Evolutionary conservation across 352 stramenopile genomes (phyloP), one percentile per base, ranked within the genome.

Genomic region (Globisporangium nagaii): DNA sequence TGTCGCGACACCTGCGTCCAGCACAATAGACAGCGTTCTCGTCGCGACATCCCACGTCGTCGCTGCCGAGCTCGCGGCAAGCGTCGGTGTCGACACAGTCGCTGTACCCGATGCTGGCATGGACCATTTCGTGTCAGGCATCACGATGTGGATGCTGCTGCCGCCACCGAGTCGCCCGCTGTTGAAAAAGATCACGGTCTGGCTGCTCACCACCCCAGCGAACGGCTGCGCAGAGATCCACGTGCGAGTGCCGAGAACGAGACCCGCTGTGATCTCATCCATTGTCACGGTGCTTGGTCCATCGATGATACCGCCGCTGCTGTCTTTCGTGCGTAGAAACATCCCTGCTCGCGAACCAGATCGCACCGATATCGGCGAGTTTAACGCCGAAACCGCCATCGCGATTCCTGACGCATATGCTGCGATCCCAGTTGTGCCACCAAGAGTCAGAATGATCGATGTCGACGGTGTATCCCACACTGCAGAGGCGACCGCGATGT

Each of bases 191-290:
- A 59, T 53, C 11, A 88, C 49, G 0, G 47, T 70, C 37, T 88
- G 78, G 27, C 73, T 53, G 13, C 73, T 84, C 0, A 66, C 73
- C 13, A 84, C 65, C 13, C 75, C 78, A 51, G 75, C 64, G 45
- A 75, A 69, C 15, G 75, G 35, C 17, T 65, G 67, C 1, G 51
- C 31, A 2, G 75, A 53, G 19, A 64, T 61, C 78, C 78, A 88
- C 20, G 77, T 53, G 0, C 78, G 73, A 51, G 62, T 75, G 1
- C 75, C 73, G 8, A 79, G 39, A 36, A 88, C 61, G 20, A 65
- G 57, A 0, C 78, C 78, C 32, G 73, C 35, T 0, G 50, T 58
- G 30, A 86, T 79, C 2, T 50, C 63, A 32, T 84, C 75, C 37
- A 88, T 48, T 8, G 56, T 19, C n/a, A 86, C 34, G 7, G 30